Percentiles rank a stretch among this genome's conserved stretches.
Evolutionary conservation across 2,329 filamentous ascomycete genomes (phyloP).

Genomic region (Geoglossum cookeanum): DNA sequence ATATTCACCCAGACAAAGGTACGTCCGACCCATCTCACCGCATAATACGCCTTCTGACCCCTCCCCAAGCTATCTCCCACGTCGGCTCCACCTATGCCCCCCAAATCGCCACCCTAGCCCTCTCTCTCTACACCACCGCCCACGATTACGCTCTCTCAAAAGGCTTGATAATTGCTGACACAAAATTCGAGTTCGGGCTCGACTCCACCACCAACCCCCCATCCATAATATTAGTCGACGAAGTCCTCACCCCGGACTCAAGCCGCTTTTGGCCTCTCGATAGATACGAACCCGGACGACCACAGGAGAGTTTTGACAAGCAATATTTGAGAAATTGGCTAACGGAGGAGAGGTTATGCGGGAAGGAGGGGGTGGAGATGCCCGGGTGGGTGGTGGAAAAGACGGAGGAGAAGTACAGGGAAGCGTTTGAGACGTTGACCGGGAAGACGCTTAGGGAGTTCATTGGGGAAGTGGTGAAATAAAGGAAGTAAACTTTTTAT

Average conservation of each 20-base stretch:
- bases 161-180: conserved; percentile 61
- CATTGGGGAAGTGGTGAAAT: background rate
- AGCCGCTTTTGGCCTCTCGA: conserved; percentile 63
- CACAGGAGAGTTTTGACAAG: conserved; percentile 80
- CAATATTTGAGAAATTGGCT: conserved; percentile 72
- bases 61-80: conserved; percentile 31
- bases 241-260: conserved; percentile 58
- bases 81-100: conserved; percentile 45
- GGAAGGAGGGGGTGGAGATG: conserved; percentile 52
- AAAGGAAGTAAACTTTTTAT: background rate
- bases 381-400: conserved; percentile 48
- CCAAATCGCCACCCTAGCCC: conserved; percentile 43
- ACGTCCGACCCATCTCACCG: background rate
- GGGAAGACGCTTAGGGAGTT: conserved; percentile 25
- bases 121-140: conserved; percentile 44
- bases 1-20: conserved; percentile 47
- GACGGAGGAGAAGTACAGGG: conserved; percentile 54
- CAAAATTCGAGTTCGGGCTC: conserved; percentile 59
- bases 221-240: conserved; percentile 59
- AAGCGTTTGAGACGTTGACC: conserved; percentile 54
- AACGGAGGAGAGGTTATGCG: conserved; percentile 51
- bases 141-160: conserved; percentile 42
- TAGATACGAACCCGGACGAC: conserved; percentile 49
- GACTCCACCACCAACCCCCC: conserved; percentile 35
- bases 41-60: background rate